Conservation (phyloP, 2,329 filamentous ascomycete genomes). For the Penicillium rolfsii region DNA sequence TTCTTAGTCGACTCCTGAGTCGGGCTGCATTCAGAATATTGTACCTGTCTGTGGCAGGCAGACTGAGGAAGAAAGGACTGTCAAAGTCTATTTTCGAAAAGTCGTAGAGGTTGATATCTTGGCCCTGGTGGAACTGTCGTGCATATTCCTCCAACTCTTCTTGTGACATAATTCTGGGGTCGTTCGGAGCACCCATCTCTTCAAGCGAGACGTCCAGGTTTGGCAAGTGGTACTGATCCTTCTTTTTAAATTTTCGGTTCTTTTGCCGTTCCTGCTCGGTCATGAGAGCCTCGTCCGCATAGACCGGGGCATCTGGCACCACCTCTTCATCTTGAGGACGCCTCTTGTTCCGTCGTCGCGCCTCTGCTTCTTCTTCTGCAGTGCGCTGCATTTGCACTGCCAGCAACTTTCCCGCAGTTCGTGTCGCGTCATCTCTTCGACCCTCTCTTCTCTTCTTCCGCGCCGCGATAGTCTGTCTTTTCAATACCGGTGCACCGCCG, state of each 20-base stretch:
- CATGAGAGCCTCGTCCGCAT: constrained; percentile 88
- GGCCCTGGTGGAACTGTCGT: constrained; percentile 84
- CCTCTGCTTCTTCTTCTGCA: constrained; percentile 77
- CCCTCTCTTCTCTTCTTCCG: constrained; percentile 83
- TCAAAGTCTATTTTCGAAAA: constrained; percentile 99
- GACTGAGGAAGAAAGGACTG: constrained; percentile 88
- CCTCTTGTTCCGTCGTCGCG: constrained; percentile 60
- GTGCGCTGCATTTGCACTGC: constrained; percentile 91
- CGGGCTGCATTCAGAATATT: constrained; percentile 96
- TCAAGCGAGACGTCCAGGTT: constrained; percentile 77
- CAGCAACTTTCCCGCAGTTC: constrained; percentile 87
- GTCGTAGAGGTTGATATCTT: constrained; percentile 87
- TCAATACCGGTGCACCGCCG: constrained; percentile 86
- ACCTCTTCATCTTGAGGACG: constrained; percentile 57
- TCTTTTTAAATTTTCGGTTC: constrained; percentile 80
- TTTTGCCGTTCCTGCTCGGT: constrained; percentile 72
- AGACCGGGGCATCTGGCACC: constrained; percentile 76
- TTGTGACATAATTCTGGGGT: constrained; percentile 93
- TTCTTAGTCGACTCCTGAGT: constrained; percentile 81
- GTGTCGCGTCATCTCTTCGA: constrained; percentile 84
- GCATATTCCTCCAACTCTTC: constrained; percentile 95
- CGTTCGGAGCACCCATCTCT: constrained; percentile 85
- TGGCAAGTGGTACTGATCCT: constrained; percentile 93
- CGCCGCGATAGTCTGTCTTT: constrained; percentile 83
- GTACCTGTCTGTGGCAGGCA: constrained; percentile 89